Conservation (phyloP, 768 basidiomycete genomes). For the Postia placenta region DNA sequence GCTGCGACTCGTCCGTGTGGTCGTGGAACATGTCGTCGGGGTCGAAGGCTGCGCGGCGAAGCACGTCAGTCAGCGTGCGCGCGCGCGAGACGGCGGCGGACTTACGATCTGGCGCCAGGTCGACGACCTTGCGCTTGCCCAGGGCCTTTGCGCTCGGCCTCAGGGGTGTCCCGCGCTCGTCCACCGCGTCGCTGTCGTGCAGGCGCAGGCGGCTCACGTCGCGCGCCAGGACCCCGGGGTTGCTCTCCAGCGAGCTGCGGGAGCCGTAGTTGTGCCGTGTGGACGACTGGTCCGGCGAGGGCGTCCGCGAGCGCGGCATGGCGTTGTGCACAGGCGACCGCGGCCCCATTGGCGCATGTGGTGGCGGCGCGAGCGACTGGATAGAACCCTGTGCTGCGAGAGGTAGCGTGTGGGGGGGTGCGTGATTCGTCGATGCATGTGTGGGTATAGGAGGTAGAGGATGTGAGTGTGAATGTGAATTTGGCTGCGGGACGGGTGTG, state of each 20-base stretch:
- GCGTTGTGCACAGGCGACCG: conserved; percentile 49
- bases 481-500: conserved; percentile 22
- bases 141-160: conserved; percentile 83
- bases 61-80: conserved; percentile 2
- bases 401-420: conserved; percentile 17
- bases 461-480: conserved; percentile 29
- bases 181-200: conserved; percentile 9
- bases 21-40: conserved; percentile 52
- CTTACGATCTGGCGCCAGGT: conserved; percentile 43
- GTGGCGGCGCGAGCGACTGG: conserved; percentile 54
- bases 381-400: conserved; percentile 17
- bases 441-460: conserved; percentile 33
- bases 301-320: conserved; percentile 50
- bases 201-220: conserved; percentile 18
- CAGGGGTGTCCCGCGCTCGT: conserved; percentile 29
- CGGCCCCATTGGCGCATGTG: conserved; percentile 65
- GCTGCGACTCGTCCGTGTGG: conserved; percentile 27
- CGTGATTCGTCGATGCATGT: conserved; percentile 10
- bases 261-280: not conserved
- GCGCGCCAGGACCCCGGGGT: not conserved
- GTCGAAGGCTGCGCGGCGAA: conserved; percentile 31
- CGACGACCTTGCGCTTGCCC: conserved; percentile 70
- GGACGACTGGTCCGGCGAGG: conserved; percentile 52
- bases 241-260: conserved; percentile 3
- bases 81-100: conserved; percentile 11